Evolutionary conservation across 2,329 filamentous ascomycete species (phyloP), one percentile per base, ranked within the genome.

Genomic region (Coniosporium tulheliwenetii): DNA sequence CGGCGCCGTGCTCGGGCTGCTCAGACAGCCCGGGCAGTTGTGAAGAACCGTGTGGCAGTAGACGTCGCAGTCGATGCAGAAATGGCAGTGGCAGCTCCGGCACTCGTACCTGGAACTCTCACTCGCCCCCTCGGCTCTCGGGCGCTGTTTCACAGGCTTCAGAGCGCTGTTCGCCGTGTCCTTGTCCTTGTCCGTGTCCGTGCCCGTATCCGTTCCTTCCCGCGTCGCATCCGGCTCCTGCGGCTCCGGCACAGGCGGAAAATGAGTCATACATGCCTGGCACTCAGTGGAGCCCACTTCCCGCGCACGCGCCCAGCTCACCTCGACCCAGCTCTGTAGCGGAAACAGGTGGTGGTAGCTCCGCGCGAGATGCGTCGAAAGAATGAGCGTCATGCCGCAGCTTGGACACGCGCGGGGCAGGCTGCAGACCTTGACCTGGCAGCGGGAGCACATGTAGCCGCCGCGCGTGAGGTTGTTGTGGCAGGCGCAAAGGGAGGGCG

Each of bases 51-150:
- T 86, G 57, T 98, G 91, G 16, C 85, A 82, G 63, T 91, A 95
- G 16, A 95, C 77, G 59, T 98, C 91, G 59, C 91, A 98, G 58
- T 98, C 91, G 48, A 98, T 93, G 66, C 91, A 98, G 57, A 96
- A 98, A 62, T 96, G 89, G 44, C 83, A 79, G 2, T 72, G 63
- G 60, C 91, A 98, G n/a, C 80, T 78, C 49, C 81, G 75, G 58
- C 91, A 98, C 44, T 83, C 84, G 57, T 98, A 98, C 39, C 91
- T 69, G 38, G 81, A 79, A 54, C 82, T 91, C 64, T 93, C 85
- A 57, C 83, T 89, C 36, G 87, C 79, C 1, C 81, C 57, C 39
- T 56, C 50, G 13, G 50, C 55, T 26, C 48, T 45, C 42, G 45
- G 1, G 13, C 37, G 40, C 32, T 41, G 41, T 39, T 34, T 44